Evolutionary conservation across 176 grass and related monocot species (phyloP).

Genomic region (Bolboschoenus planiculmis): DNA sequence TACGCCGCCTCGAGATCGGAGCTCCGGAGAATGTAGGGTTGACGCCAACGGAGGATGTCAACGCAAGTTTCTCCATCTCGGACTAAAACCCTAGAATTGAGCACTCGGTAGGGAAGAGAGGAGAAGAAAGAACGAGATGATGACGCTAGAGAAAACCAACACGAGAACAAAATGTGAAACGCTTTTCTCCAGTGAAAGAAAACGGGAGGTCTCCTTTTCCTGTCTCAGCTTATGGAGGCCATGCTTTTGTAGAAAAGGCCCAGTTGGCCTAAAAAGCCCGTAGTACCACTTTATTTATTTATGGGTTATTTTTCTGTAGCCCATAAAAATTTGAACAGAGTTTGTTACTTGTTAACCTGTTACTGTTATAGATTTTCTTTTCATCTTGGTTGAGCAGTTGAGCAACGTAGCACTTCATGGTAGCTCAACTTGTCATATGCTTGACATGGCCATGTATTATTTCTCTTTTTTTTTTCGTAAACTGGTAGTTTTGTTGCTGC

Average conservation of each 20-base stretch:
- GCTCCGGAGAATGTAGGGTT: conserved; percentile 21
- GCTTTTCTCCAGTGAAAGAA: background rate
- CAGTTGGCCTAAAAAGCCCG: background rate
- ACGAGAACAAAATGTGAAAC: background rate
- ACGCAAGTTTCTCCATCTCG: conserved; percentile 60
- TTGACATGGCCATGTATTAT: too few relatives aligned
- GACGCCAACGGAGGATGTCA: conserved; percentile 38
- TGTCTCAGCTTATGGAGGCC: background rate
- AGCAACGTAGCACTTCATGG: too few relatives aligned
- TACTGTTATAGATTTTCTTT: too few relatives aligned
- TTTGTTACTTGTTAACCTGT: too few relatives aligned
- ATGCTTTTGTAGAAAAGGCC: too few relatives aligned
- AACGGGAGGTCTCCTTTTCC: background rate
- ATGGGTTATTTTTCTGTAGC: too few relatives aligned
- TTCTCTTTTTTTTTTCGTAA: too few relatives aligned
- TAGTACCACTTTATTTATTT: too few relatives aligned
- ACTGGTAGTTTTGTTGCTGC: too few relatives aligned
- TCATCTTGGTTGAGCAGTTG: too few relatives aligned
- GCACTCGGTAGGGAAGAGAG: background rate
- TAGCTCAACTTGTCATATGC: too few relatives aligned
- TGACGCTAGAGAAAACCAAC: background rate
- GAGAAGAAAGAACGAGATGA: background rate
- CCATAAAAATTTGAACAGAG: too few relatives aligned
- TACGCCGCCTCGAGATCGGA: conserved; percentile 9
- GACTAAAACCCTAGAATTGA: conserved; percentile 23